Conservation (phyloP, 2,329 filamentous ascomycete genomes). For the Simplicillium sp. region DNA sequence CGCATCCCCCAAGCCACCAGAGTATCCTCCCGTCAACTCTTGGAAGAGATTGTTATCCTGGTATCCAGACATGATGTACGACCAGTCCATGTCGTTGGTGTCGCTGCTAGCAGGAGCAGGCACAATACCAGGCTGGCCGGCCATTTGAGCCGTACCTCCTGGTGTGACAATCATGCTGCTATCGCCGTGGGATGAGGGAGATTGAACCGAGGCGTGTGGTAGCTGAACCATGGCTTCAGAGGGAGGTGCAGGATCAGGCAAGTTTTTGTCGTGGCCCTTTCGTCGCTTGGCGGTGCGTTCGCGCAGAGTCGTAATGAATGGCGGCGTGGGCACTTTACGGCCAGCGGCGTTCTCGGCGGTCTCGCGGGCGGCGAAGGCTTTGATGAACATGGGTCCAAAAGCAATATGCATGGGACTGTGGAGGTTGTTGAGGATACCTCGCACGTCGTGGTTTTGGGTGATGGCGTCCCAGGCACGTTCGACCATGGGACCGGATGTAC, state of each 20-base stretch:
- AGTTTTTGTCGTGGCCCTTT: conserved; percentile 18
- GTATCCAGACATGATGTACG: conserved; percentile 33
- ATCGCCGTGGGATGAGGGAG: conserved; percentile 6
- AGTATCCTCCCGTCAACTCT: conserved; percentile 17
- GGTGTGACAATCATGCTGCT: neutral
- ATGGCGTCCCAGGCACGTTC: conserved; percentile 51
- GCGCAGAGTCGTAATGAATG: conserved; percentile 37
- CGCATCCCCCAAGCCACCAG: conserved; percentile 9
- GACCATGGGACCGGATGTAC: conserved; percentile 43
- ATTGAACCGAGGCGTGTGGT: conserved; percentile 8
- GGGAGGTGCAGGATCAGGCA: conserved; percentile 4
- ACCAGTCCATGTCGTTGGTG: conserved; percentile 36
- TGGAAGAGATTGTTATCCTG: conserved; percentile 21
- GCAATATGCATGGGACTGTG: conserved; percentile 48
- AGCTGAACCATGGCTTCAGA: neutral
- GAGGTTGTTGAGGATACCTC: conserved; percentile 37
- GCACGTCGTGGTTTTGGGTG: conserved; percentile 41
- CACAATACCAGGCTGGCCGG: neutral
- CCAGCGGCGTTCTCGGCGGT: conserved; percentile 35
- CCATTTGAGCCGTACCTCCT: neutral
- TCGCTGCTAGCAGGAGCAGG: conserved; percentile 2
- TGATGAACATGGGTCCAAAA: conserved; percentile 49
- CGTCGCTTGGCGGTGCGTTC: conserved; percentile 29
- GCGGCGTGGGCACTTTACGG: conserved; percentile 29
- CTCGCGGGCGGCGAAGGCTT: conserved; percentile 52